These are phyloP conservation scores for Lactarius indigo DNA, from an alignment of 768 basidiomycete genomes.

Conservation along the genomic window DNA sequence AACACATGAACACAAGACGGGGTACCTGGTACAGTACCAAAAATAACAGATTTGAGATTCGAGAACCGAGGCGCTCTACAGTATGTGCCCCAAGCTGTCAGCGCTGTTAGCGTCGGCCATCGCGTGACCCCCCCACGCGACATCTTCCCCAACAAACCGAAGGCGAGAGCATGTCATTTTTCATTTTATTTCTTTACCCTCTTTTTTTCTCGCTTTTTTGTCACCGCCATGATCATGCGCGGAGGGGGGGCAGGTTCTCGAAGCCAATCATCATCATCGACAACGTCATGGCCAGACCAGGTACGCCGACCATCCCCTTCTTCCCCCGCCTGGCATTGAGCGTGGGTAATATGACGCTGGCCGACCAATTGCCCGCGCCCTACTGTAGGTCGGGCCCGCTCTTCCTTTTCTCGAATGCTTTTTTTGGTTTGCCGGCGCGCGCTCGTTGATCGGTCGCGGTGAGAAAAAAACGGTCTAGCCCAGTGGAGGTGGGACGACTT, in stretches of 20 bases:
- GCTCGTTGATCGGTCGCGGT: background rate
- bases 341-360: background rate
- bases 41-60: too few relatives aligned
- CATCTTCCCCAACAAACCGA: background rate
- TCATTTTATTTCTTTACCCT: background rate
- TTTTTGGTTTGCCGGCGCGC: background rate
- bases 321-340: background rate
- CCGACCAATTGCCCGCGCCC: background rate
- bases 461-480: background rate
- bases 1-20: background rate
- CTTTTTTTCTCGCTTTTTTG: background rate
- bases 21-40: background rate
- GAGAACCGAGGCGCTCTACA: background rate
- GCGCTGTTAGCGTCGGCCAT: background rate
- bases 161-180: background rate
- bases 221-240: background rate
- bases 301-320: background rate
- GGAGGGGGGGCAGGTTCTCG: background rate
- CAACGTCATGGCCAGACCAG: background rate
- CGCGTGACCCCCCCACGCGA: background rate
- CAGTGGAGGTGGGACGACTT: background rate
- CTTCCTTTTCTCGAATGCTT: background rate
- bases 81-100: background rate
- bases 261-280: background rate
- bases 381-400: background rate